Base-by-base conservation (phyloP, 768 basidiomycete genomes). In the Cantharellus cinnabarinus region DNA sequence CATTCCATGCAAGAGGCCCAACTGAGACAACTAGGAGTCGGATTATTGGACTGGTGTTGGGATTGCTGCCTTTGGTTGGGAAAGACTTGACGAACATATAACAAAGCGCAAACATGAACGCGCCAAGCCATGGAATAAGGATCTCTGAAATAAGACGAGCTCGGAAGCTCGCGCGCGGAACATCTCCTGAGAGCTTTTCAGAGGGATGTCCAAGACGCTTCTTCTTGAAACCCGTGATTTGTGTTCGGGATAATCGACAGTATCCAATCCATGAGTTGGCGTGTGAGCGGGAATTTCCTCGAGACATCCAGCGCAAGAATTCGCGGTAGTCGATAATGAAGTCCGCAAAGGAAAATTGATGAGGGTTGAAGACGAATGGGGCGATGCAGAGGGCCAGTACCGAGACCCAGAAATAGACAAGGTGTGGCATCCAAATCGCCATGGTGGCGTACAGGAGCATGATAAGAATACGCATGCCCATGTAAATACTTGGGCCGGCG, bases 201-300 rank as follows among this genome's bases (percentile, higher is more conserved):
- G 93, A 95, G 1, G 95, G 95, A 67, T 90, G 85, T 29, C 95
- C 95, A 3, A 99, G 80, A 64, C 81, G 81, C 77, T 99, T 97
- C 75, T 87, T 89, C 79, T 98, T 98, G 80, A 90, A 99, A 20
- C 95, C 95, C 15, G 95, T 99, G 68, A 99, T 94, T 80, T 89
- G 85, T 15, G 95, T 99, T 57, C 95, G 78, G n/a, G 90, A 90
- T 51, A 99, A 75, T 57, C 95, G 88, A 70, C 95, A 99, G 70
- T 98, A 99, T 0, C 95, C 94, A 64, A 98, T 95, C 95, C 95
- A 99, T 3, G 94, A 97, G 70, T 97, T 99, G 66, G 79, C 86
- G 70, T 99, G 95, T 29, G 91, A 90, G 39, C 91, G 79, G 42
- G 95, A 97, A 73, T 99, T 99, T 58, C 95, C 95, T 57, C 95